Evolutionary conservation across 2,329 filamentous ascomycete genomes (phyloP), one percentile per base, ranked within the genome.

Genomic region (Colletotrichum noveboracense): DNA sequence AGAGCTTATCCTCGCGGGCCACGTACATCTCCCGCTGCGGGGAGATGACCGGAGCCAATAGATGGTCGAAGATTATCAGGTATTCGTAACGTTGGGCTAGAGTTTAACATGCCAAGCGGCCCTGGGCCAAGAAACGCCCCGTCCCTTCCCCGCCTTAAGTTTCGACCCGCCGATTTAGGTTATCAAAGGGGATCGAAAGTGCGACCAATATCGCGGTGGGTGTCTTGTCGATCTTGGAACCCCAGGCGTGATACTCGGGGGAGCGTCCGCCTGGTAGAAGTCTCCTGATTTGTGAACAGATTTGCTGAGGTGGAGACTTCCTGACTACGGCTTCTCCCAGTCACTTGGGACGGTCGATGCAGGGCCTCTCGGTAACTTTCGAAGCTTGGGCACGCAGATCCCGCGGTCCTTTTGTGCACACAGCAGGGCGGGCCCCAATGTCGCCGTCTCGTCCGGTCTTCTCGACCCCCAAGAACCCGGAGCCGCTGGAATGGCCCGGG

Each of bases 21-120:
- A 64, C 74, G 74, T 69, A 74, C 56, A 69, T 76, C 74, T 76
- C 74, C 70, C 64, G 65, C 34, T 48, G 38, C 34, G 28, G 48
- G 24, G 65, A 48, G 13, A 32, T 2, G 7, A 12, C 58, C 13
- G 38, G 8, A 14, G 18, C 62, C 73, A 69, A 73, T 69, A 70
- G 36, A n/a, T 28, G 8, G 10, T 18, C 12, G 8, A 32, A 36
- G 18, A 32, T 34, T 32, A 10, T 43, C 34, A 34, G 32, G 32
- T 30, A 34, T 21, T 74, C 65, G 58, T 55, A 55, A 74, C 18
- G 30, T 7, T 24, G 16, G 12, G 30, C 30, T 16, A 21, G 24
- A 76, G 64, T 38, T 48, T 68, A 36, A 52, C 18, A 7, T 60
- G 70, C 64, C 70, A 60, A 65, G 74, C 28, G 14, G 56, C 70